Evolutionary conservation across 164 flowering plant genomes (phyloP).

Genomic region (Cinnamomum chago): DNA sequence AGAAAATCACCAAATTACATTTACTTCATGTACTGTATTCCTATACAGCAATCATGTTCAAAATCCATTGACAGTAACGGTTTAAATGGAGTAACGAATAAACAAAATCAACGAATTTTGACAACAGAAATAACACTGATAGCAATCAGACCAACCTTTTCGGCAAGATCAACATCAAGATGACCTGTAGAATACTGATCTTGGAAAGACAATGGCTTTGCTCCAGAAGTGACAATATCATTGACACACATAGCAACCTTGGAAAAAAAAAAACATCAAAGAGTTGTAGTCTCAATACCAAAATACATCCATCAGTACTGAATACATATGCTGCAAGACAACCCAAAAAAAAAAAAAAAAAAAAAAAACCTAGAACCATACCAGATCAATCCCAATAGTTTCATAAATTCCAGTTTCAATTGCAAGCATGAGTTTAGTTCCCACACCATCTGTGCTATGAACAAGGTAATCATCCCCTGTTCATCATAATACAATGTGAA

Average conservation of each 20-base stretch:
- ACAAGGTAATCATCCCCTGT: slow-evolving; percentile 95
- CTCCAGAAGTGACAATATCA: slow-evolving; percentile 96
- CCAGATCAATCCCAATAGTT: slow-evolving; percentile 97
- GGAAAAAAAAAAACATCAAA: slow-evolving; percentile 7
- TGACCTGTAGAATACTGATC: slow-evolving; percentile 94
- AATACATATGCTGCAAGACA: background rate
- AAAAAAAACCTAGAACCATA: slow-evolving; percentile 12
- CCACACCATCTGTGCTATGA: slow-evolving; percentile 99
- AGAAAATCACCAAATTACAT: background rate
- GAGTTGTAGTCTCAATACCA: background rate
- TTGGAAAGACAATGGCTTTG: slow-evolving; percentile 89
- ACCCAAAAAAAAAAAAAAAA: too few species aligned
- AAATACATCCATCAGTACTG: background rate
- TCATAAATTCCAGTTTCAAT: slow-evolving; percentile 94
- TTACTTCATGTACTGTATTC: background rate
- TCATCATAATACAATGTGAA: slow-evolving; percentile 13
- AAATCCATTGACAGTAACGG: background rate
- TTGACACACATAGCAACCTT: slow-evolving; percentile 99
- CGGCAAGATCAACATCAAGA: slow-evolving; percentile 98
- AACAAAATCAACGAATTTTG: background rate
- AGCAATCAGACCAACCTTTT: slow-evolving; percentile 47
- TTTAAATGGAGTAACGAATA: background rate
- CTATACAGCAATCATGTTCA: background rate
- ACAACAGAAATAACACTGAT: background rate
- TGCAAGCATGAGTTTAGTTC: slow-evolving; percentile 93